phyloP scores from a whole-genome alignment of 768 basidiomycete species.

The Coprinellus micaceus region DNA sequence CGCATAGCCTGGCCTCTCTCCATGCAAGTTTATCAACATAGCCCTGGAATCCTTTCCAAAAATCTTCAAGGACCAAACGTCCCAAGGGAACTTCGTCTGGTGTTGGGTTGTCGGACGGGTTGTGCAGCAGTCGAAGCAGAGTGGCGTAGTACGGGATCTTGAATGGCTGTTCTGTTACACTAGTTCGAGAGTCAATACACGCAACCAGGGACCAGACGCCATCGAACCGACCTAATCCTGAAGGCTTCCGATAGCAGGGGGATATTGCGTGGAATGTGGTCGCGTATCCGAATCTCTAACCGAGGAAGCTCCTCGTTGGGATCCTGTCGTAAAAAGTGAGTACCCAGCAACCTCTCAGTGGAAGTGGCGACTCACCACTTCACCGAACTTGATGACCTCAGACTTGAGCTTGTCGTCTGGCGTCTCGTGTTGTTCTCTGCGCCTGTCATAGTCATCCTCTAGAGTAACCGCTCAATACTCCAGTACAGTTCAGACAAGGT shows the following conservation, averaged over 20 bases:
- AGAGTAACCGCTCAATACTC: constrained; percentile 16
- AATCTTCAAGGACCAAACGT: constrained; percentile 76
- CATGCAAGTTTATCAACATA: constrained; percentile 87
- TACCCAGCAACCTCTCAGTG: constrained; percentile 1
- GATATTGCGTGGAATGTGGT: constrained; percentile 55
- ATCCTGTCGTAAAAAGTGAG: constrained; percentile 44
- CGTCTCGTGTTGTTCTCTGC: constrained; percentile 61
- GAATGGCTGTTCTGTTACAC: constrained; percentile 88
- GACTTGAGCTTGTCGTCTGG: constrained; percentile 70
- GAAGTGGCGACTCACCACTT: constrained; percentile 57
- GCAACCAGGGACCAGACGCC: background rate
- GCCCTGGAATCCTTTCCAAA: constrained; percentile 86
- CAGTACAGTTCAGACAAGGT: constrained; percentile 7
- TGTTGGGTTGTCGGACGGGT: constrained; percentile 35
- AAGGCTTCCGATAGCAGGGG: constrained; percentile 68
- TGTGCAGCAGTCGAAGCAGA: constrained; percentile 66
- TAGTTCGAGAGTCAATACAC: constrained; percentile 26
- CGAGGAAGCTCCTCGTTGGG: constrained; percentile 64
- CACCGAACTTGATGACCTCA: constrained; percentile 69
- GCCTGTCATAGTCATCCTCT: constrained; percentile 71
- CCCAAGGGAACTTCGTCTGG: constrained; percentile 52
- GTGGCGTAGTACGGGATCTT: too few relatives aligned
- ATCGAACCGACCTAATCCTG: constrained; percentile 53
- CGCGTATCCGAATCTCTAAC: constrained; percentile 62
- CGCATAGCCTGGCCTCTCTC: constrained; percentile 86